These are phyloP conservation scores for Pestalotiopsis sp. DNA, from an alignment of 2,329 filamentous ascomycete species.

Conservation along the genomic window DNA sequence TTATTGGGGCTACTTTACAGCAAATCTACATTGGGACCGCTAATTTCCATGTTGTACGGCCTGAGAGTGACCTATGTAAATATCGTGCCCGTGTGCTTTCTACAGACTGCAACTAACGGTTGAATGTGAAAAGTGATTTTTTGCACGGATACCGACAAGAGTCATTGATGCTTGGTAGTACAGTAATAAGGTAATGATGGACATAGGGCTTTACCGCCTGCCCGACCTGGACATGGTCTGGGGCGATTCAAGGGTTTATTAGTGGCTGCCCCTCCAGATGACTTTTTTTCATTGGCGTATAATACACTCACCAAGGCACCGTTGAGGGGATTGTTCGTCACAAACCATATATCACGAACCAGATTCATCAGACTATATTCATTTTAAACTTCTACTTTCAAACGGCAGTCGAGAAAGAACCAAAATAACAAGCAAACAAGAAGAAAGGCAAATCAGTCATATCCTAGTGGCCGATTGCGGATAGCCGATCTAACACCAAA, in stretches of 20 bases:
- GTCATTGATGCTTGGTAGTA: no score
- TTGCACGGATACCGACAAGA: no score
- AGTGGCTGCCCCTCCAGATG: constrained; percentile 15
- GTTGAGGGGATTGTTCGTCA: background rate
- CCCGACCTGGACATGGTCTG: constrained; percentile 14
- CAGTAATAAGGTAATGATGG: no score
- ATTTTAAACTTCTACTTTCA: background rate
- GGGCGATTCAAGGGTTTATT: constrained; percentile 15
- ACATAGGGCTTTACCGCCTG: constrained; percentile 18
- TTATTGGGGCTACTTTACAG: no score
- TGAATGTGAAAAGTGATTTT: no score
- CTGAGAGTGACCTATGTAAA: no score
- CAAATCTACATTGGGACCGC: no score
- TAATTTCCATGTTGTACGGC: no score
- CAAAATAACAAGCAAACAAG: background rate
- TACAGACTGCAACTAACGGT: no score
- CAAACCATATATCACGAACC: background rate
- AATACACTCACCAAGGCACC: background rate
- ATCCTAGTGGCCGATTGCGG: background rate
- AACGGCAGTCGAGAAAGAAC: background rate
- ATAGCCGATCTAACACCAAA: background rate
- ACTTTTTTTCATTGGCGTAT: constrained; percentile 15
- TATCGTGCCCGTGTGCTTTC: no score
- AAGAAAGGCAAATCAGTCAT: background rate
- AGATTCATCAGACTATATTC: background rate